Percentiles rank a stretch among this genome's conserved stretches.
Conservation (phyloP, 2,329 filamentous ascomycete species). For the Fusarium austroafricanum region DNA sequence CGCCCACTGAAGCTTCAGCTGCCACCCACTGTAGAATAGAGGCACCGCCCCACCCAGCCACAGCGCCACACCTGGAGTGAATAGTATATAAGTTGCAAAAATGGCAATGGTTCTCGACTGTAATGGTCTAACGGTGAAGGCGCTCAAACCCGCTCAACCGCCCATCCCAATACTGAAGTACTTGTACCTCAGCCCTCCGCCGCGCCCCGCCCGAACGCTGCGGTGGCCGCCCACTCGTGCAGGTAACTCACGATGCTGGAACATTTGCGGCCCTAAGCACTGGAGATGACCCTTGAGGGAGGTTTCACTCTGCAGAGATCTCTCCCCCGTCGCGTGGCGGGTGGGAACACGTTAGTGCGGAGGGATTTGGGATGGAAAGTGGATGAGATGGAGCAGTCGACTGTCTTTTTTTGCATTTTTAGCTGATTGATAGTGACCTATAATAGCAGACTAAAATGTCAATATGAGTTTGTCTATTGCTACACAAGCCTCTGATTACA, state of each 20-base stretch:
- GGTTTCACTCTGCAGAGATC: conserved; percentile 78
- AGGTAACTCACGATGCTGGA: conserved; percentile 74
- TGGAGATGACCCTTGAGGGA: conserved; percentile 77
- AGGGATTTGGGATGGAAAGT: conserved; percentile 66
- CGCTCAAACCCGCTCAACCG: conserved; percentile 63
- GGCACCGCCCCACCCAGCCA: background rate
- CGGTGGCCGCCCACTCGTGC: conserved; percentile 74
- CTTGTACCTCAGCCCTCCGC: conserved; percentile 59
- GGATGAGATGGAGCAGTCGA: conserved; percentile 67
- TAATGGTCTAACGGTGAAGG: conserved; percentile 73
- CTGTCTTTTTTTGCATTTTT: conserved; percentile 52
- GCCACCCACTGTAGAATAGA: background rate
- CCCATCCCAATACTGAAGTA: conserved; percentile 59
- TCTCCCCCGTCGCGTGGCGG: conserved; percentile 78
- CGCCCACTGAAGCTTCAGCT: conserved; percentile 1
- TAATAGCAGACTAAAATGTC: background rate
- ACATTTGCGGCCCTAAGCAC: conserved; percentile 68
- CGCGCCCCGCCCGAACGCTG: conserved; percentile 76
- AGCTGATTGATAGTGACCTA: fast-evolving
- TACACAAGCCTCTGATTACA: fast-evolving
- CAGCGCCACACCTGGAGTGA: fast-evolving
- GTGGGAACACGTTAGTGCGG: conserved; percentile 72
- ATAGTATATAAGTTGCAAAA: conserved; percentile 44
- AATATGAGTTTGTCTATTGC: background rate
- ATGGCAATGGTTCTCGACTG: conserved; percentile 56